phyloP scores from a whole-genome alignment of 116 monocot species.

The Cymodocea nodosa region DNA sequence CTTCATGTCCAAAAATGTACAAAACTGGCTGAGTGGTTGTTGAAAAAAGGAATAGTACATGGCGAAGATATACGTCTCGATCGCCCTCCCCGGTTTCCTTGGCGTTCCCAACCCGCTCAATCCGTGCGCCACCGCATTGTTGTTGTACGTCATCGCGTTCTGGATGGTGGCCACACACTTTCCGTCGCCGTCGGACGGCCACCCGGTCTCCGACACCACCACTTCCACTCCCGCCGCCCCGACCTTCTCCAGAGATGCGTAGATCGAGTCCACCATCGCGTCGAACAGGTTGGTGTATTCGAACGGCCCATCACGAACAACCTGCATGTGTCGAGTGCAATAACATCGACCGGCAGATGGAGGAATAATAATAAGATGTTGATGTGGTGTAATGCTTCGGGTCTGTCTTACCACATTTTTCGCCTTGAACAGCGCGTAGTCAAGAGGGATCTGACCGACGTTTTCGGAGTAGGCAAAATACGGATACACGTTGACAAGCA shows the following conservation, averaged over 20 bases:
- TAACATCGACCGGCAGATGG: too few species aligned
- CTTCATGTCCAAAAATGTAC: too few species aligned
- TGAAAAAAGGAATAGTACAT: too few species aligned
- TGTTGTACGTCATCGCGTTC: slow-evolving; percentile 39
- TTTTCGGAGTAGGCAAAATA: slow-evolving; percentile 43
- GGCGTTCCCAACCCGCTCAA: slow-evolving; percentile 34
- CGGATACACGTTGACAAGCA: slow-evolving; percentile 68
- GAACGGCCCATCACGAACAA: slow-evolving; percentile 35
- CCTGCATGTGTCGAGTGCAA: background rate
- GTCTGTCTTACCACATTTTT: background rate
- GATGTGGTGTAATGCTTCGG: background rate
- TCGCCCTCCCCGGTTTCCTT: slow-evolving; percentile 15
- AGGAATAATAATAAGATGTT: too few species aligned
- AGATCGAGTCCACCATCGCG: slow-evolving; percentile 43
- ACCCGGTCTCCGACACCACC: slow-evolving; percentile 59
- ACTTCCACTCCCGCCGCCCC: slow-evolving; percentile 18
- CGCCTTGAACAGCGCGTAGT: slow-evolving; percentile 42
- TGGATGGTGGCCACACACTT: slow-evolving; percentile 18
- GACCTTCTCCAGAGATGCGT: slow-evolving; percentile 35
- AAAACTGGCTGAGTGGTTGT: too few species aligned
- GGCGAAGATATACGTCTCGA: slow-evolving; percentile 62
- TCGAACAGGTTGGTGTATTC: slow-evolving; percentile 56
- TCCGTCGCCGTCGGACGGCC: slow-evolving; percentile 48
- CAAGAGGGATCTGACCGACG: slow-evolving; percentile 10
- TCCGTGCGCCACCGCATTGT: slow-evolving; percentile 27